Evolutionary conservation across 805 yeast species (phyloP).

Genomic region (Candida tallmaniae): DNA sequence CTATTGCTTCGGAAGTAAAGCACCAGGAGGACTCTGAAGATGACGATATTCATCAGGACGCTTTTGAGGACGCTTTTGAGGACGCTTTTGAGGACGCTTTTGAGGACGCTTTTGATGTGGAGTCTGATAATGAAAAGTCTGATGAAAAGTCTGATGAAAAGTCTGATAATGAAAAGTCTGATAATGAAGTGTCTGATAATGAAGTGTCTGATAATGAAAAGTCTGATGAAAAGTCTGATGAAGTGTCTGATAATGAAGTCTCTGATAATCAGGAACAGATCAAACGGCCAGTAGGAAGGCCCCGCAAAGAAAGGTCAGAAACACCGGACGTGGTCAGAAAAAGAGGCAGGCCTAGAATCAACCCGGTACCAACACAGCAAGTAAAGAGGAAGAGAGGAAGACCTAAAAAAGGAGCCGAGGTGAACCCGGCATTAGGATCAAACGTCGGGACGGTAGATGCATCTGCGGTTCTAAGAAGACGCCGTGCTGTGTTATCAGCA

Average conservation of each 20-base stretch:
- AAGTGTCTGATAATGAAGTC: neutral
- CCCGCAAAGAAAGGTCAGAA: neutral
- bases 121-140: neutral
- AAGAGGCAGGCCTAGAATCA: slow-evolving; percentile 4
- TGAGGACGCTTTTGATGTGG: too few relatives aligned
- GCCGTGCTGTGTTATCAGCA: neutral
- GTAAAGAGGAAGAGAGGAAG: slow-evolving; percentile 9
- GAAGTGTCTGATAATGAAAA: neutral
- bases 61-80: slow-evolving; percentile 17
- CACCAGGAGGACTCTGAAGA: neutral
- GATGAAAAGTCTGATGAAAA: neutral
- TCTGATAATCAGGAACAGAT: slow-evolving; percentile 1
- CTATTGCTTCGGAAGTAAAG: neutral
- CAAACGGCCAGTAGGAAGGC: too few relatives aligned
- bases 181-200: neutral
- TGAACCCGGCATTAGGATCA: neutral
- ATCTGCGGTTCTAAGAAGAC: neutral
- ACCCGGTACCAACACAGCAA: neutral
- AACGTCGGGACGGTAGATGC: neutral
- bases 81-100: neutral
- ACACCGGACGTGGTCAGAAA: slow-evolving; percentile 1
- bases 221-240: neutral
- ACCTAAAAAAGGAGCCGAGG: slow-evolving; percentile 9
- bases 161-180: neutral
- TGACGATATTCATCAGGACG: neutral